Evolutionary conservation across 768 basidiomycete species (phyloP), one percentile per base, ranked within the genome.

Genomic region (Podaxis sp.): DNA sequence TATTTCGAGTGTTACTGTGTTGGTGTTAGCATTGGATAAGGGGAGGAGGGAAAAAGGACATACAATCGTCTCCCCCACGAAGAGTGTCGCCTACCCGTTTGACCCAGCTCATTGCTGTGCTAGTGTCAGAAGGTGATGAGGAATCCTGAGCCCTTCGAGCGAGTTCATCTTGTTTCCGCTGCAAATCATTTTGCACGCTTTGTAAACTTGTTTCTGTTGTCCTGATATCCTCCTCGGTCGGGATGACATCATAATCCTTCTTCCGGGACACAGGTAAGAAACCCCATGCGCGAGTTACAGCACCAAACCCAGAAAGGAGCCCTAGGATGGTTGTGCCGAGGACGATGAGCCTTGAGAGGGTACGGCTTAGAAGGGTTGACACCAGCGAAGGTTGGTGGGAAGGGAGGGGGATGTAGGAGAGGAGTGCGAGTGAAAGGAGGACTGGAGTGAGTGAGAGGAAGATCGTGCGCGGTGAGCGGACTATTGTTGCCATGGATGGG

Each of bases 311-410:
- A 0, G 91, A 91, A 4, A 94, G 77, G 2, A 86, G 68, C 4
- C 92, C 92, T n/a, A 94, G 84, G 59, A 92, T 82, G 32, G 87
- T 77, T 0, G 88, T 92, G 2, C 92, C 92, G 21, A 93, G 72
- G 18, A 92, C 88, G 18, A 88, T 82, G 13, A 93, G 78, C 10
- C 91, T 82, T 2, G 88, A 76, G 1, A 87, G 74, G 0, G 81
- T 76, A 0, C 83, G 74, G 7, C 80, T 81, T 25, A 80, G 73
- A 1, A 75, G 68, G 56, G 81, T 77, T 46, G 76, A 32, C 68
- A 5, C 73, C 7, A 67, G 57, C 4, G 84, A 69, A n/a, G 77
- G 79, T 18, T 71, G 10, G 13, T 62, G 4, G 90, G 90, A 13
- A 32, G 48, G 35, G 13, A 92, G 77, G 2, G 90, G 90, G 36